Base-by-base conservation (phyloP, 345 rosid genomes). In the Hibiscus syriacus region DNA sequence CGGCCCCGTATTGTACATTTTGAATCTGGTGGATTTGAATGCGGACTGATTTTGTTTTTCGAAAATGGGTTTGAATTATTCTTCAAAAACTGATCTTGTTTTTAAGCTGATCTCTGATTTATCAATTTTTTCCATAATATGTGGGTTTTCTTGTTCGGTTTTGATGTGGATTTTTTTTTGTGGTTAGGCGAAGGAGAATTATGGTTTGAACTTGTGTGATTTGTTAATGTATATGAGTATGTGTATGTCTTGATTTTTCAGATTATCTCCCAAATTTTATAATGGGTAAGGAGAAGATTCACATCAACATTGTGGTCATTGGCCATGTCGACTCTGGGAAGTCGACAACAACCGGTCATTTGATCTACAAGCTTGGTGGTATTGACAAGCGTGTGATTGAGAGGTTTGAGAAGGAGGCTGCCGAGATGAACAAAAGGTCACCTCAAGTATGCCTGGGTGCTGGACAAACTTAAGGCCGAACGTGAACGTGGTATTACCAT, bases 401-500 rank as follows among this genome's bases (percentile, higher is more conserved):
- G n/a, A n/a, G n/a, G n/a, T n/a, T n/a, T n/a, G n/a, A n/a, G n/a
- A n/a, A n/a, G n/a, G n/a, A n/a, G n/a, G n/a, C n/a, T n/a, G n/a
- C n/a, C n/a, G n/a, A n/a, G n/a, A n/a, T n/a, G n/a, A n/a, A n/a
- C n/a, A n/a, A 34, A 34, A 81, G 92, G 77, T 87, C 90, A n/a
- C 6, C 85, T 87, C 78, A 87, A 87, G 73, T 87, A 87, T 39
- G 92, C 92, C 27, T 87, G 90, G 90, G 92, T 85, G 43, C 71
- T 87, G 58, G 92, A 87, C 85, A 87, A 87, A 75, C 90, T 87
- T 27, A 87, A 85, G 85, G 90, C 90, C 11, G 92, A 87, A 80
- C n/a, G n/a, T n/a, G n/a, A n/a, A n/a, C n/a, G n/a, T n/a, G n/a
- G n/a, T n/a, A n/a, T n/a, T n/a, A n/a, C n/a, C n/a, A n/a, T n/a